Evolutionary conservation across 139 green algal species (phyloP).

Genomic region (Chlamydomonas urium): DNA sequence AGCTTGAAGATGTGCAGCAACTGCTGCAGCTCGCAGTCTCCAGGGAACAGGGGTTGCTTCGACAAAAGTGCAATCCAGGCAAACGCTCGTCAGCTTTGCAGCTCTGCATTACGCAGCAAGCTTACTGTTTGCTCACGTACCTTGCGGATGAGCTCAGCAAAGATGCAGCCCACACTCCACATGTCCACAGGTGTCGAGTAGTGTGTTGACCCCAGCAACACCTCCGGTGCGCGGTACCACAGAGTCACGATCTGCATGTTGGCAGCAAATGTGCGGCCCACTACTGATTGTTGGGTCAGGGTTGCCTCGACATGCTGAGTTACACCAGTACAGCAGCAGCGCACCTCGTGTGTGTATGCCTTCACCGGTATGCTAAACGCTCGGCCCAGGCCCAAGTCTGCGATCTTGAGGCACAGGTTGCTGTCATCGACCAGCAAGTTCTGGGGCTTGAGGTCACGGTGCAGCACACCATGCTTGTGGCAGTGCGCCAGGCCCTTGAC

Average conservation of each 20-base stretch:
- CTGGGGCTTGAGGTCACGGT: conserved; percentile 60
- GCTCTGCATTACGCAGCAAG: too few relatives aligned
- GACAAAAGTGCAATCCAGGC: too few relatives aligned
- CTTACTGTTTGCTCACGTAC: conserved; percentile 13
- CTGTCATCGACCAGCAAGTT: conserved; percentile 89
- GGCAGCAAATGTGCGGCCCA: not conserved
- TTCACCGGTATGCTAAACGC: conserved; percentile 97
- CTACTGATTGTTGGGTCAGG: not conserved
- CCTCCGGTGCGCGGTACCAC: conserved; percentile 98
- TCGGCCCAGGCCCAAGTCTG: conserved; percentile 93
- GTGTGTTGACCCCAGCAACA: conserved; percentile 91
- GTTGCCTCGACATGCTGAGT: not conserved
- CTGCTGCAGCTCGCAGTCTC: conserved; percentile 87
- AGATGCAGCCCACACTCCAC: conserved; percentile 98
- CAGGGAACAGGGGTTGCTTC: conserved; percentile 79
- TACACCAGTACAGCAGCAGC: too few relatives aligned
- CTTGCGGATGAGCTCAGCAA: conserved; percentile 83
- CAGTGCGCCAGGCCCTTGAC: conserved; percentile 91
- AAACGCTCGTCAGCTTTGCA: too few relatives aligned
- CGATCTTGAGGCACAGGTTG: conserved; percentile 85
- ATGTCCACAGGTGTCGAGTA: conserved; percentile 97
- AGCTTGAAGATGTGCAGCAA: conserved; percentile 88
- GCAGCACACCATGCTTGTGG: conserved; percentile 95
- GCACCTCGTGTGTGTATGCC: conserved; percentile 98
- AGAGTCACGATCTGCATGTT: conserved; percentile 86